Base-by-base conservation (phyloP, 1,139 yeast genomes). In the Scheffersomyces segobiensis region DNA sequence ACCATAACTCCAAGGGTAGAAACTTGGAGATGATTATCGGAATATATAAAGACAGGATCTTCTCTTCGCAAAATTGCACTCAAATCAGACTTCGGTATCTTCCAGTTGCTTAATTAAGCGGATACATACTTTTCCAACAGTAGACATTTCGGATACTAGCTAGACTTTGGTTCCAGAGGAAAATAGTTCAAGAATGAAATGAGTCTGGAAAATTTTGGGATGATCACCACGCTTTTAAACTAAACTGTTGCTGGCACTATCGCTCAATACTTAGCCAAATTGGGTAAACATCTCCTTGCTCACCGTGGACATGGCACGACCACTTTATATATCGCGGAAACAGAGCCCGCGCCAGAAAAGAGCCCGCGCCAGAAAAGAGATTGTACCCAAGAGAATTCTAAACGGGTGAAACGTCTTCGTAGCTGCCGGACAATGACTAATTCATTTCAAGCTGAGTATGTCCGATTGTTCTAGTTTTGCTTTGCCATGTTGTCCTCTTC, bases 81-180 rank as follows among this genome's bases (percentile, higher is more conserved):
- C 42, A 14, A 14, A 7, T 32, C 42, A 24, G 32, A 6, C 32
- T n/a, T 24, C 32, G 32, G 32, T 7, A 10, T 32, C 12, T 7
- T 32, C 42, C 17, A 32, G 17, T 12, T 6, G 2, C 32, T 32
- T 17, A 10, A 3, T 32, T 32, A 3, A 32, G 14, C 2, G 8
- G 21, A 17, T 54, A 74, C 80, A 53, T 72, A 75, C 80, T 65
- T 76, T 75, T 67, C 79, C 80, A 61, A 67, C 72, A 53, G 79
- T 75, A 42, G 74, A 71, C 61, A 60, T 59, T 50, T 22, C 54
- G 24, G 20, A 47, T 50, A 18, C 14, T 18, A 14, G 5, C 42
- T 32, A 14, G 17, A 32, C 17, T 32, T 32, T 32, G 42, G 12
- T 32, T 32, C 17, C 42, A 32, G 42, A 32, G 17, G 42, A 32